These are phyloP conservation scores for Geosmithia putterillii DNA, from an alignment of 2,329 filamentous ascomycete genomes.

Conservation along the genomic window DNA sequence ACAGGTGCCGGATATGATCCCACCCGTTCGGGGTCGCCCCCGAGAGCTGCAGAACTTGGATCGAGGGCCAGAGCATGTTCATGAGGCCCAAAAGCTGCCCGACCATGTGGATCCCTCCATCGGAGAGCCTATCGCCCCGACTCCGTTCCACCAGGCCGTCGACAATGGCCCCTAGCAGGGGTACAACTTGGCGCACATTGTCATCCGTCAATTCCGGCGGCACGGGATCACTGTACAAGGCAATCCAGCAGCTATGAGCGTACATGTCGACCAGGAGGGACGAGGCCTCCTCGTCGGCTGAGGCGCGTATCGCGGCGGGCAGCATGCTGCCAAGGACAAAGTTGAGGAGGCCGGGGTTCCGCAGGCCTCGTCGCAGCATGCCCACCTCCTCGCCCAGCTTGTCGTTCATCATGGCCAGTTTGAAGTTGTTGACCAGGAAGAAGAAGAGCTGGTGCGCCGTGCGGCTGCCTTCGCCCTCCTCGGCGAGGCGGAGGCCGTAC, in stretches of 20 bases:
- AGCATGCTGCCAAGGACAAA: conserved; percentile 42
- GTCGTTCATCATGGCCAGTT: conserved; percentile 36
- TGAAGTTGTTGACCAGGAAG: conserved; percentile 45
- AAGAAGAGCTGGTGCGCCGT: conserved; percentile 39
- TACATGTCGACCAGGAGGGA: conserved; percentile 41
- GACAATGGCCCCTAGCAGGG: conserved; percentile 17
- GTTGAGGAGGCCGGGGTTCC: conserved; percentile 24
- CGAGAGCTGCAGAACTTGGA: conserved; percentile 10
- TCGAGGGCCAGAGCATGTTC: conserved; percentile 3
- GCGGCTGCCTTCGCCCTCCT: conserved; percentile 37
- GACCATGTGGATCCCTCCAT: conserved; percentile 13
- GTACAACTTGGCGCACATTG: conserved; percentile 17
- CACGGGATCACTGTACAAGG: conserved; percentile 20
- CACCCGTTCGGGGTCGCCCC: conserved; percentile 5
- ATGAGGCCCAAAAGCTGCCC: conserved; percentile 1
- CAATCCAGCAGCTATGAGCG: conserved; percentile 24
- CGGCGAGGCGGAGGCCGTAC: conserved; percentile 41
- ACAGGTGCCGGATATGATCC: conserved; percentile 2
- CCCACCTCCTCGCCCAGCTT: conserved; percentile 31
- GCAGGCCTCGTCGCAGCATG: conserved; percentile 36
- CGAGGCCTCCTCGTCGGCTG: conserved; percentile 17
- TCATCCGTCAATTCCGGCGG: conserved; percentile 23
- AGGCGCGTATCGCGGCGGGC: conserved; percentile 34
- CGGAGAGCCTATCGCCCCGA: conserved; percentile 8
- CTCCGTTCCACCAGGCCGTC: conserved; percentile 7